These are phyloP conservation scores for Zalaria sp. DNA, from an alignment of 2,329 filamentous ascomycete genomes.

Conservation along the genomic window DNA sequence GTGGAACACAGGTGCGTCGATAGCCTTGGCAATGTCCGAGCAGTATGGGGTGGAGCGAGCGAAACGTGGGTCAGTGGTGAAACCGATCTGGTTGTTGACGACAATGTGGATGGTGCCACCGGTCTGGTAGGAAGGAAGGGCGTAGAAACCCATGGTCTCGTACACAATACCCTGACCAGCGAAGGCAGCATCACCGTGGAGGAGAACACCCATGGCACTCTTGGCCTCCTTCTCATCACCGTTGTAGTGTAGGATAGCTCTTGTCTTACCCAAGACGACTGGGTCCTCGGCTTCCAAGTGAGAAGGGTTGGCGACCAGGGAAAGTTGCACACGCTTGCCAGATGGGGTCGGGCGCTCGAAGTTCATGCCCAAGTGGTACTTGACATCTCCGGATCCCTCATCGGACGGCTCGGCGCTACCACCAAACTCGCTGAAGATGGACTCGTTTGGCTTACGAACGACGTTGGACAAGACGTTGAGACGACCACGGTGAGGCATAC, in stretches of 20 bases:
- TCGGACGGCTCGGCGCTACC: slow-evolving; percentile 78
- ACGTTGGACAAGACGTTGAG: slow-evolving; percentile 97
- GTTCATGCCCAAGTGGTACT: slow-evolving; percentile 99
- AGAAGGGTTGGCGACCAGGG: slow-evolving; percentile 93
- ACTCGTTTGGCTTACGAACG: slow-evolving; percentile 97
- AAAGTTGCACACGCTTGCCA: slow-evolving; percentile 97
- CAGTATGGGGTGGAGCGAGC: slow-evolving; percentile 96
- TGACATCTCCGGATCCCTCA: slow-evolving; percentile 96
- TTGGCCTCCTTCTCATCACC: slow-evolving; percentile 81
- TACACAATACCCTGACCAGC: slow-evolving; percentile 95
- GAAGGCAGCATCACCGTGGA: slow-evolving; percentile 95
- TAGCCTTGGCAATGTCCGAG: slow-evolving; percentile 97
- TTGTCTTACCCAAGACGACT: slow-evolving; percentile 92
- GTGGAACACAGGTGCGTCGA: slow-evolving; percentile 97
- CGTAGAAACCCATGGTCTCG: slow-evolving; percentile 95
- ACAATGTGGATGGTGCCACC: slow-evolving; percentile 94
- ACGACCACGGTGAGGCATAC: slow-evolving; percentile 97
- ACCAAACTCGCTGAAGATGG: slow-evolving; percentile 97
- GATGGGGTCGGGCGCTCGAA: slow-evolving; percentile 97
- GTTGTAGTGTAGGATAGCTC: slow-evolving; percentile 98
- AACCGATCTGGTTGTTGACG: slow-evolving; percentile 99
- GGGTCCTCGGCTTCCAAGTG: slow-evolving; percentile 97
- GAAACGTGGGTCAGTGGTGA: slow-evolving; percentile 96
- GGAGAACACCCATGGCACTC: slow-evolving; percentile 85
- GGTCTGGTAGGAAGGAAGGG: slow-evolving; percentile 88